Evolutionary conservation across 2,329 filamentous ascomycete genomes (phyloP), one percentile per base, ranked within the genome.

Genomic region (Fragosphaeria purpurea): DNA sequence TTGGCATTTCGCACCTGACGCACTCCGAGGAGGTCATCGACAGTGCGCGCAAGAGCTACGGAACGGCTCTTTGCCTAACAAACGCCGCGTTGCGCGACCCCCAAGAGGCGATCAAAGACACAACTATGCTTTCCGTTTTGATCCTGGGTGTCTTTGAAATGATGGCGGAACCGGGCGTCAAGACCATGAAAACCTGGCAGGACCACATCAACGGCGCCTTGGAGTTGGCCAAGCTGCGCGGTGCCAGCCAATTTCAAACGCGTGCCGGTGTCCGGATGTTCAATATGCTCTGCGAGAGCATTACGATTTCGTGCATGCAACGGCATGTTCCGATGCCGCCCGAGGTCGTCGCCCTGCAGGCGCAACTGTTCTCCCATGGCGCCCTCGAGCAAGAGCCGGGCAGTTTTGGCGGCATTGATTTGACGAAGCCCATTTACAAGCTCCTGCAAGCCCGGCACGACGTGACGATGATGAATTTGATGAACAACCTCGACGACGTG

Each of bases 121-220:
- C 67, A 41, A 79, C 76, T 0, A 72, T 80, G 68, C 70, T 73
- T 35, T 70, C 67, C 1, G 70, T 79, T 12, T 66, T 79, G 44
- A 71, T 80, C 44, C 66, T 80, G 6, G 71, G 74, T 42, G 72
- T 76, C 5, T 80, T 74, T 55, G 76, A 79, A 60, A 74, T 73
- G 56, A 66, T 79, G 53, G 71, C 73, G 9, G 74, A 74, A 12
- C 67, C 64, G 22, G 69, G 66, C 6, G 62, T 67, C 7, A 66
- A 69, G 48, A 76, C 73, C 0, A 65, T 77, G 56, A 62, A 67
- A 48, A 73, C 73, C 9, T 79, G 75, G 71, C 70, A 74, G 51
- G 65, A 75, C 48, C 76, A 79, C 56, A 67, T 79, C 39, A 72
- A 71, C 45, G 76, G 75, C 8, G 76, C 76, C 2, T 70, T 71